These are phyloP conservation scores for Hypomontagnella submonticulosa DNA, from an alignment of 495 filamentous ascomycete species.

Conservation along the genomic window DNA sequence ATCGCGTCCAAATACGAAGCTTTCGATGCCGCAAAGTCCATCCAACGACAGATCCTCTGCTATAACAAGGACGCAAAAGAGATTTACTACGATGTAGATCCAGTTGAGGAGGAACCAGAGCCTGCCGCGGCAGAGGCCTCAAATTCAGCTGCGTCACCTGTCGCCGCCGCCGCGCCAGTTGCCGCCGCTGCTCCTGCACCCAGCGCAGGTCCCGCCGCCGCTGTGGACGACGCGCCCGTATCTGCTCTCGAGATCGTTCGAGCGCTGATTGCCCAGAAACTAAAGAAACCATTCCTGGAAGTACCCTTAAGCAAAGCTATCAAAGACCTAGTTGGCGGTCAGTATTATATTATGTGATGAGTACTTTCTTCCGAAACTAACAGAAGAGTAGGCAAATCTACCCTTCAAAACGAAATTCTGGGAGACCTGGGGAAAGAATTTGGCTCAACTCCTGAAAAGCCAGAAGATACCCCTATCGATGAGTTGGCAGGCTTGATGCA, in stretches of 20 bases:
- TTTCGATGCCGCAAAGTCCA: conserved; percentile 94
- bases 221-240: conserved; percentile 86
- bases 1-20: conserved; percentile 98
- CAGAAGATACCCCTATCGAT: conserved; percentile 95
- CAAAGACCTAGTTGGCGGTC: conserved; percentile 98
- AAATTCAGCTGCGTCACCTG: conserved; percentile 59
- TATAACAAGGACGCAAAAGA: conserved; percentile 99
- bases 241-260: conserved; percentile 89
- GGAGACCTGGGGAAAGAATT: conserved; percentile 98
- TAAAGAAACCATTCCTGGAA: conserved; percentile 92
- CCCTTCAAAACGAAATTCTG: conserved; percentile 96
- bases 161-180: conserved; percentile 63
- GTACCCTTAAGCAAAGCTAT: conserved; percentile 96
- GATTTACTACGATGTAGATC: conserved; percentile 99
- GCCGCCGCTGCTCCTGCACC: conserved; percentile 68
- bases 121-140: conserved; percentile 59
- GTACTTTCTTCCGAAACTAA: conserved; percentile 18
- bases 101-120: conserved; percentile 88
- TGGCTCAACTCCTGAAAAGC: conserved; percentile 96
- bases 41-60: conserved; percentile 96
- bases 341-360: conserved; percentile 50
- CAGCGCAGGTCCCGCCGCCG: conserved; percentile 86
- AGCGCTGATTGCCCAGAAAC: conserved; percentile 94
- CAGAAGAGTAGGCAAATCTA: conserved; percentile 80
- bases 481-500: conserved; percentile 97